Percentiles rank a stretch among this genome's conserved stretches.
Evolutionary conservation across 306 rosid genomes (phyloP).

Genomic region (Glycyrrhiza uralensis): DNA sequence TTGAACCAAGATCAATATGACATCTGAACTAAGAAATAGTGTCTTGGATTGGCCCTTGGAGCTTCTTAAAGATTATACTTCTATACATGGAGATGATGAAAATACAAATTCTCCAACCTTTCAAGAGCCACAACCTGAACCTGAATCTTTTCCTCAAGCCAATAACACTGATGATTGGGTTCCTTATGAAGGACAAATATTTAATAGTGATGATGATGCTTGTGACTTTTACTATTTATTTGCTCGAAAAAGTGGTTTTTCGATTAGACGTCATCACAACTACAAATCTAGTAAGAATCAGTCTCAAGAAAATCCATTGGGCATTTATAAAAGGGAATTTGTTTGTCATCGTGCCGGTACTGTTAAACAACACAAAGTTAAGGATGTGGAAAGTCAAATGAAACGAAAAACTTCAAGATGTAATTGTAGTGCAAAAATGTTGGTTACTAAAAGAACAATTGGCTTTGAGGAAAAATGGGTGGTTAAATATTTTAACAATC

Average conservation of each 20-base stretch:
- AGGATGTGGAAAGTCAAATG: background rate
- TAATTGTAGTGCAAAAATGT: background rate
- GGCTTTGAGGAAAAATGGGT: background rate
- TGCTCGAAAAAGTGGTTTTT: background rate
- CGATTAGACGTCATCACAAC: background rate
- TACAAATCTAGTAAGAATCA: background rate
- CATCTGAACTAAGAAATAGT: too few species aligned
- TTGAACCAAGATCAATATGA: too few species aligned
- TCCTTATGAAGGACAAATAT: background rate
- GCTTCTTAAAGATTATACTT: too few species aligned
- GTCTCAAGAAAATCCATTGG: background rate
- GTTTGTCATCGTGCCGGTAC: background rate
- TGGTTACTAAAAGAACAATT: background rate
- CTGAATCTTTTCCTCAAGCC: too few species aligned
- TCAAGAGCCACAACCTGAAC: too few species aligned
- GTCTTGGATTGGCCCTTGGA: too few species aligned
- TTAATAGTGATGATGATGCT: background rate
- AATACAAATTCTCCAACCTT: too few species aligned
- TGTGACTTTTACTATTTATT: background rate
- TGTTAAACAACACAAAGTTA: background rate
- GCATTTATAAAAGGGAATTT: background rate
- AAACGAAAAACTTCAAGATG: too few species aligned
- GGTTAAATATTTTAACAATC: background rate
- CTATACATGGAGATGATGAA: too few species aligned
- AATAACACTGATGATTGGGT: too few species aligned